phyloP scores from a whole-genome alignment of 805 yeast genomes.

The Candida loeiensis region DNA sequence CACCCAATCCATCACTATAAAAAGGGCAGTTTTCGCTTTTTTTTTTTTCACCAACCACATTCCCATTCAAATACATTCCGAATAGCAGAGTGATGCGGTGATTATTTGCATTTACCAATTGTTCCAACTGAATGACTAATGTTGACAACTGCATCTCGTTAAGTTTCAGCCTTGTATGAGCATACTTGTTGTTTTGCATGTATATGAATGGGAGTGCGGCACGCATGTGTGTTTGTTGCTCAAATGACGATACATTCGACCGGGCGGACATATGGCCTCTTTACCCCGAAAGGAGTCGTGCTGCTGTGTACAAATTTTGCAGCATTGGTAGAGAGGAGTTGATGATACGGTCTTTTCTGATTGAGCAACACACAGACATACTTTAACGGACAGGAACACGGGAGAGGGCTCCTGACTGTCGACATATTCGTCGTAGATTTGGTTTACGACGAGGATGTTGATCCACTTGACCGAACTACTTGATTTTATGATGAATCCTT shows the following conservation, averaged over 20 bases:
- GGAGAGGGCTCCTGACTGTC: background rate
- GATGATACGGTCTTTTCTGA: conserved; percentile 48
- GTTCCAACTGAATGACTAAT: conserved; percentile 55
- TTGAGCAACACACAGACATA: background rate
- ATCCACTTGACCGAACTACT: background rate
- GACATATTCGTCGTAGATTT: background rate
- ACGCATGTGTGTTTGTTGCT: conserved; percentile 18
- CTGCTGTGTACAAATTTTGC: conserved; percentile 51
- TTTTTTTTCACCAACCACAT: conserved; percentile 7
- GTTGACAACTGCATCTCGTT: conserved; percentile 57
- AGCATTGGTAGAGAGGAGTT: conserved; percentile 44
- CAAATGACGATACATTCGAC: conserved; percentile 44
- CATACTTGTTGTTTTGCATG: conserved; percentile 15
- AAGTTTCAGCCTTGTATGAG: conserved; percentile 66
- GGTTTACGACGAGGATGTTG: background rate
- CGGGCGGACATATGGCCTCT: conserved; percentile 49
- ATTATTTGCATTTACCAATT: conserved; percentile 54
- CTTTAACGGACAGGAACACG: background rate
- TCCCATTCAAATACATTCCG: conserved; percentile 10
- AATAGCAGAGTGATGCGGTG: conserved; percentile 31
- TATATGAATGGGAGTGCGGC: conserved; percentile 8
- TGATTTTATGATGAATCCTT: conserved; percentile 39
- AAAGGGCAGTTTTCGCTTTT: background rate
- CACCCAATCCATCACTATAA: background rate
- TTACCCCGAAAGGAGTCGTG: conserved; percentile 47